Conservation (phyloP, 495 filamentous ascomycete species). For the Daldinia childiae region DNA sequence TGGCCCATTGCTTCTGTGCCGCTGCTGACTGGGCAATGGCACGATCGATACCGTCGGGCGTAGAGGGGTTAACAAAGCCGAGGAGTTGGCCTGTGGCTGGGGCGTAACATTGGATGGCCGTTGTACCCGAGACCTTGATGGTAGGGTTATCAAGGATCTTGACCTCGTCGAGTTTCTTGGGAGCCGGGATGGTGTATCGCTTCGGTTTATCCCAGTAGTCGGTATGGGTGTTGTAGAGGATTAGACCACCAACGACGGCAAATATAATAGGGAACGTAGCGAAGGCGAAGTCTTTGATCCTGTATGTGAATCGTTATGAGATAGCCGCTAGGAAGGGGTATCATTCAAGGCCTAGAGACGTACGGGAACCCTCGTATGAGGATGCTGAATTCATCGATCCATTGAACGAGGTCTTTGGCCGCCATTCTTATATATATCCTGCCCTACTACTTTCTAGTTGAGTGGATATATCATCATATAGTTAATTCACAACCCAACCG, state of each 20-base stretch:
- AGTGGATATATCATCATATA: neutral
- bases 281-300: conserved; percentile 26
- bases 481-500: neutral
- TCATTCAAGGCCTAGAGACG: conserved; percentile 1
- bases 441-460: neutral
- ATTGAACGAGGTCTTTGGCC: conserved; percentile 37
- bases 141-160: conserved; percentile 70
- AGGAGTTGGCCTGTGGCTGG: conserved; percentile 89
- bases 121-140: conserved; percentile 65
- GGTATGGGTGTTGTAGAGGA: conserved; percentile 44
- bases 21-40: conserved; percentile 75
- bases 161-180: conserved; percentile 57
- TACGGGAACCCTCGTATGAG: conserved; percentile 44
- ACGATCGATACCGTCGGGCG: conserved; percentile 79
- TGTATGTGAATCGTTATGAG: conserved; percentile 13
- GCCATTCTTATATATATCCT: conserved; percentile 34
- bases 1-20: conserved; percentile 84
- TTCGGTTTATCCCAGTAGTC: conserved; percentile 47
- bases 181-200: conserved; percentile 52
- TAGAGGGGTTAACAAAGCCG: conserved; percentile 81
- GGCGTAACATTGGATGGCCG: conserved; percentile 83
- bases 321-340: neutral
- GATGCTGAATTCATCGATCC: conserved; percentile 31
- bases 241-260: conserved; percentile 41
- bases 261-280: conserved; percentile 30